Evolutionary conservation across 106 monocot genomes (phyloP).

Genomic region (Dendrobium nobile): DNA sequence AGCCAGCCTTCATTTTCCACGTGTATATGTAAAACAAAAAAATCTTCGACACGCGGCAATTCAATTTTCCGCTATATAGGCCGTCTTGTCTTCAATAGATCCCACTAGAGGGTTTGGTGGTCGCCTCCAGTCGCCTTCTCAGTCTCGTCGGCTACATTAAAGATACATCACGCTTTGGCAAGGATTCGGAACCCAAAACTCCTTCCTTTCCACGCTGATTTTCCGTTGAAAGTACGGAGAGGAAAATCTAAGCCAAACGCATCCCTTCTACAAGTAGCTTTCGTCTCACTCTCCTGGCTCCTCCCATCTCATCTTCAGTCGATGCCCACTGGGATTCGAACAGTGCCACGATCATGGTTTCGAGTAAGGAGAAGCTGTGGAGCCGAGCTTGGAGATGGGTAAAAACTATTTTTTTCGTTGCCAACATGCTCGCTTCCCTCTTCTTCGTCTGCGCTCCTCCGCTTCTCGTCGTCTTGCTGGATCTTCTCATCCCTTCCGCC

Average conservation of each 20-base stretch:
- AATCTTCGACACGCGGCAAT: too few species aligned
- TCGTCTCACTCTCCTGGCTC: background rate
- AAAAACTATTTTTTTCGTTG: constrained; percentile 41
- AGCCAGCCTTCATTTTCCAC: too few species aligned
- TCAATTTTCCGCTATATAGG: too few species aligned
- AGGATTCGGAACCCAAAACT: background rate
- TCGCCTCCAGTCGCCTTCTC: too few species aligned
- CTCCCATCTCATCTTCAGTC: background rate
- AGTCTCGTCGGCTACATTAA: too few species aligned
- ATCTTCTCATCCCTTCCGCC: constrained; percentile 28
- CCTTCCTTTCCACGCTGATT: background rate
- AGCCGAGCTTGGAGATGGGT: constrained; percentile 21
- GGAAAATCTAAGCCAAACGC: background rate
- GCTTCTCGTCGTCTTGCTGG: constrained; percentile 35
- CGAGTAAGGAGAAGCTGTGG: background rate
- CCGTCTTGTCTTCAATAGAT: too few species aligned
- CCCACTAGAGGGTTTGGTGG: too few species aligned
- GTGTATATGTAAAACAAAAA: too few species aligned
- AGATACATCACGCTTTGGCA: too few species aligned
- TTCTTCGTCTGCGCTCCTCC: constrained; percentile 32
- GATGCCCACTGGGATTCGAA: background rate
- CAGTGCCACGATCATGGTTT: background rate
- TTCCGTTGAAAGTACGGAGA: background rate
- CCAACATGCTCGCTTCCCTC: constrained; percentile 40
- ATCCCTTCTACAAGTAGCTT: background rate